Evolutionary conservation across 2,329 filamentous ascomycete species (phyloP).

Genomic region (Ophiocordyceps camponoti-saundersi): DNA sequence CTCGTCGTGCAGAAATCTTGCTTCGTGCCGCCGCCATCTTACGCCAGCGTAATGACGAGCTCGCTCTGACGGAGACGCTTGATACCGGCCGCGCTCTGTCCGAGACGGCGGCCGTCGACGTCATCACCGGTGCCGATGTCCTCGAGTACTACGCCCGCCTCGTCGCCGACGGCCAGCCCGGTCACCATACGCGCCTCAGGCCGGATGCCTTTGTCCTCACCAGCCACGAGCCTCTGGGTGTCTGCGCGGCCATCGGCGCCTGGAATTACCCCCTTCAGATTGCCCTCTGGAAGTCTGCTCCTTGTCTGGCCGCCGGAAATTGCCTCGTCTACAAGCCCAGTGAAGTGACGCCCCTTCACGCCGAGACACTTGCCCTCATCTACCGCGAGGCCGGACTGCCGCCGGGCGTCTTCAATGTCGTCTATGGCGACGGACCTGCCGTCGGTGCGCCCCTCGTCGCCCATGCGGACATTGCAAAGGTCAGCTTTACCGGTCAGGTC

Average conservation of each 20-base stretch:
- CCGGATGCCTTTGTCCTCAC: conserved; percentile 70
- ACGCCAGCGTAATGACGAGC: conserved; percentile 59
- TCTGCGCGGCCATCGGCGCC: conserved; percentile 74
- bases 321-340: conserved; percentile 86
- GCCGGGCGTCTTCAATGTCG: conserved; percentile 71
- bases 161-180: conserved; percentile 64
- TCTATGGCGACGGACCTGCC: conserved; percentile 57
- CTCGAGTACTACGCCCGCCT: conserved; percentile 76
- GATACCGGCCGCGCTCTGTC: conserved; percentile 78
- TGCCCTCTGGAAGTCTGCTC: conserved; percentile 76
- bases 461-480: conserved; percentile 62
- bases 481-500: conserved; percentile 81
- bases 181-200: conserved; percentile 59
- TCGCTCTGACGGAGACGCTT: conserved; percentile 63
- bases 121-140: conserved; percentile 69
- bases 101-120: conserved; percentile 71
- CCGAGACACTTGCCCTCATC: conserved; percentile 55
- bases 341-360: conserved; percentile 76
- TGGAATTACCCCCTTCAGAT: conserved; percentile 93
- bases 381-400: conserved; percentile 67
- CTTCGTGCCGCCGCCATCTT: conserved; percentile 60
- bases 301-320: conserved; percentile 72
- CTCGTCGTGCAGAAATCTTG: conserved; percentile 60
- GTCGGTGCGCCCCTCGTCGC: conserved; percentile 60
- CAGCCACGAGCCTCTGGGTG: conserved; percentile 64